Conservation (phyloP, 164 flowering plant species). For the Akebia trifoliata region DNA sequence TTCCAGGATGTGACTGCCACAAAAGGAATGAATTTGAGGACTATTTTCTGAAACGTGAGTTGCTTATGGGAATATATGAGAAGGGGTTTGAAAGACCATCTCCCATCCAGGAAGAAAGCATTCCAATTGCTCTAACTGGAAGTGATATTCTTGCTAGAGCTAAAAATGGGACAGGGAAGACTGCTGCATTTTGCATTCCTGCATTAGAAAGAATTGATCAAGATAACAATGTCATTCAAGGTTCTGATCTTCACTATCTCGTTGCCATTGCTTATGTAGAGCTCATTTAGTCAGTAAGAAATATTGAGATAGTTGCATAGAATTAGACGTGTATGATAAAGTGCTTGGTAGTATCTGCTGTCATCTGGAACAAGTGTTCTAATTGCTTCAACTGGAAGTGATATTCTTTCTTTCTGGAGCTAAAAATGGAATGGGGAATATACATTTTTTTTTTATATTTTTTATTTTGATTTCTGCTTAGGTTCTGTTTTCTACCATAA, state of each 20-base stretch:
- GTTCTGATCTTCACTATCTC: slow-evolving; percentile 29
- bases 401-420: no score
- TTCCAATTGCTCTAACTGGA: slow-evolving; percentile 97
- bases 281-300: neutral
- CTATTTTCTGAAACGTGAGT: slow-evolving; percentile 90
- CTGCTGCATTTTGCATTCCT: slow-evolving; percentile 98
- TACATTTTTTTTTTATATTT: no score
- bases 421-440: no score
- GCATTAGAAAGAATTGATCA: slow-evolving; percentile 97
- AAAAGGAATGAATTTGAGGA: slow-evolving; percentile 99
- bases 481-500: no score
- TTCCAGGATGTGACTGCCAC: slow-evolving; percentile 97
- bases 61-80: slow-evolving; percentile 98
- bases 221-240: slow-evolving; percentile 93
- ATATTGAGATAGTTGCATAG: neutral
- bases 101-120: slow-evolving; percentile 99
- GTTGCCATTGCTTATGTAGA: neutral
- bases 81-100: slow-evolving; percentile 99
- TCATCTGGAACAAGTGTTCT: neutral
- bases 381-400: neutral
- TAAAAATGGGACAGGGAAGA: slow-evolving; percentile 98
- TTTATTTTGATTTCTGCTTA: no score
- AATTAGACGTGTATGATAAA: neutral
- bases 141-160: slow-evolving; percentile 99
- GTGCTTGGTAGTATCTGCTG: neutral